A percentile compares a stretch with the other conserved stretches of the same genome.
Evolutionary conservation across 192 early-diverging fungal species (phyloP).

Genomic region (Coemansia sp.): DNA sequence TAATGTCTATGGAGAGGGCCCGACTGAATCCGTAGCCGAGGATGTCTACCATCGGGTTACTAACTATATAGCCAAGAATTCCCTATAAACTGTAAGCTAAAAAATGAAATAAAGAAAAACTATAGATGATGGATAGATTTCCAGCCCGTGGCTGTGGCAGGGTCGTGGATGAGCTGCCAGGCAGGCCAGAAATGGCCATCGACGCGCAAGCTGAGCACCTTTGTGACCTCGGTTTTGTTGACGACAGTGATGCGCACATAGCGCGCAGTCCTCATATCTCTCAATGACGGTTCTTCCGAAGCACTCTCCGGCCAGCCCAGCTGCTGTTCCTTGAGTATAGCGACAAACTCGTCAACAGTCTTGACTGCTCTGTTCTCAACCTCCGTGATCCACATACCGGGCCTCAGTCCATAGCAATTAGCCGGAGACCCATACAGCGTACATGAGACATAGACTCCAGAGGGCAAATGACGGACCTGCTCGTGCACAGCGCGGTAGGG

Average conservation of each 20-base stretch:
- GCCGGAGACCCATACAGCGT: conserved; percentile 74
- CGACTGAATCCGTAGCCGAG: conserved; percentile 13
- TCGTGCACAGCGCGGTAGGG: conserved; percentile 74
- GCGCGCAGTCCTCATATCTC: conserved; percentile 9
- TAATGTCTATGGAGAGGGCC: conserved; percentile 20
- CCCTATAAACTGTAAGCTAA: conserved; percentile 3
- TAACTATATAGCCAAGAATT: conserved; percentile 18
- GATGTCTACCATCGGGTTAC: conserved; percentile 17
- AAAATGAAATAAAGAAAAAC: background rate
- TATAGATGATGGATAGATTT: conserved; percentile 18
- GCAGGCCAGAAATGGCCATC: conserved; percentile 77
- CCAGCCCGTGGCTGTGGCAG: conserved; percentile 54
- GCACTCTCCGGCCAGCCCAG: background rate
- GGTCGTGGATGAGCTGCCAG: conserved; percentile 62
- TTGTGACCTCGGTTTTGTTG: conserved; percentile 56
- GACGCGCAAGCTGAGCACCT: conserved; percentile 70
- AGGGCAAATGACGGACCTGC: conserved; percentile 64
- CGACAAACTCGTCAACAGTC: conserved; percentile 64
- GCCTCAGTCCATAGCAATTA: conserved; percentile 61
- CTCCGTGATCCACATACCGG: conserved; percentile 77
- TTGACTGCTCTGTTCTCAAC: conserved; percentile 61
- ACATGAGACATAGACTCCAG: conserved; percentile 67
- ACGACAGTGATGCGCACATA: conserved; percentile 52
- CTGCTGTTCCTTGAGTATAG: conserved; percentile 37
- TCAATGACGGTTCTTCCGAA: background rate